These are phyloP conservation scores for Rhizoclosmatium globosum DNA, from an alignment of 192 early-diverging fungal genomes.

Conservation along the genomic window DNA sequence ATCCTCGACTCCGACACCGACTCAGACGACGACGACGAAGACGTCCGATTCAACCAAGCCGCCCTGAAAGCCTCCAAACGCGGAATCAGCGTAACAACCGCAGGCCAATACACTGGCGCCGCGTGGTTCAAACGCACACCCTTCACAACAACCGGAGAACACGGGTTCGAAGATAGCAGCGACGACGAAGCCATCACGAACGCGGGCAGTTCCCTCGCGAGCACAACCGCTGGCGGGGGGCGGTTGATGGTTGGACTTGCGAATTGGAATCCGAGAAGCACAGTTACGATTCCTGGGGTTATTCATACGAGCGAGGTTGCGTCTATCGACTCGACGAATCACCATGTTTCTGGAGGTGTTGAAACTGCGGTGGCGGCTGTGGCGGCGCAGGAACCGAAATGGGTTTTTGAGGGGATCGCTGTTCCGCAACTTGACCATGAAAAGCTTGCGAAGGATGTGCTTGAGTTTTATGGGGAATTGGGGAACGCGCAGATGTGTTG, in stretches of 20 bases:
- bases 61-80: neutral
- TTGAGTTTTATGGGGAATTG: conserved; percentile 80
- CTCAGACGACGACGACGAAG: conserved; percentile 33
- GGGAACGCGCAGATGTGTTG: conserved; percentile 86
- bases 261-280: neutral
- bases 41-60: conserved; percentile 9
- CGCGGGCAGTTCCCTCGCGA: neutral
- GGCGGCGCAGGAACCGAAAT: neutral
- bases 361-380: neutral
- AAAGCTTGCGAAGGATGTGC: conserved; percentile 60
- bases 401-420: conserved; percentile 40
- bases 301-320: no score
- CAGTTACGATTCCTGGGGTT: no score
- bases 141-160: no score
- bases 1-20: neutral
- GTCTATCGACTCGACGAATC: no score
- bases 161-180: neutral
- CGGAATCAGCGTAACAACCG: neutral
- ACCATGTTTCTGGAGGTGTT: no score
- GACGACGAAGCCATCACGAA: neutral
- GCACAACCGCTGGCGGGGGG: neutral
- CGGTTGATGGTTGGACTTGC: neutral
- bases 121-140: neutral
- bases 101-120: neutral
- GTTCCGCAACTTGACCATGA: conserved; percentile 47